Conservation (phyloP, 2,329 filamentous ascomycete species). For the Calcarisporium arbuscula region DNA sequence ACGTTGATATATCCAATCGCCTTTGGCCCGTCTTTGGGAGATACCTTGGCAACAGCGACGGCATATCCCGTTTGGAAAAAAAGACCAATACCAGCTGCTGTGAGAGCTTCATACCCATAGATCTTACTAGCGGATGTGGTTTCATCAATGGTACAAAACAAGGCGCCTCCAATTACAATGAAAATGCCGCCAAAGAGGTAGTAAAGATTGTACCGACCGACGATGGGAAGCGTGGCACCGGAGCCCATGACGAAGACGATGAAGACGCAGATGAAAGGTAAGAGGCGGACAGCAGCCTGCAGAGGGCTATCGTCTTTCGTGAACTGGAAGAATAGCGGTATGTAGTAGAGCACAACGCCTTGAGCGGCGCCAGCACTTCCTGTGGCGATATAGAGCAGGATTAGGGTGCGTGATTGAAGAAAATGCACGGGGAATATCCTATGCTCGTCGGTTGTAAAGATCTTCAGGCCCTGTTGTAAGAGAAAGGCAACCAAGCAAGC, state of each 20-base stretch:
- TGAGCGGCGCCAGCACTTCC: conserved; percentile 13
- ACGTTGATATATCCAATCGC: conserved; percentile 26
- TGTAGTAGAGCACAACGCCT: conserved; percentile 36
- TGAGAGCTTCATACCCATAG: conserved; percentile 30
- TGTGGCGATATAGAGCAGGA: conserved; percentile 22
- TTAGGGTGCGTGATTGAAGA: conserved; percentile 34
- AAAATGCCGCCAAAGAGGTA: conserved; percentile 22
- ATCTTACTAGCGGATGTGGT: conserved; percentile 15
- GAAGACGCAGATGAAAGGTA: conserved; percentile 31
- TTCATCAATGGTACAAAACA: conserved; percentile 16
- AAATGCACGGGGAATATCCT: conserved; percentile 42
- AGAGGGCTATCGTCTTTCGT: conserved; percentile 32
- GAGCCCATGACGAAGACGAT: conserved; percentile 22
- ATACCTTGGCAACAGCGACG: conserved; percentile 7
- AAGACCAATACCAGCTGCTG: conserved; percentile 32
- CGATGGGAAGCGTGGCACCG: conserved; percentile 29
- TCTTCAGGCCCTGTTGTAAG: conserved; percentile 24
- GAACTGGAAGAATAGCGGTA: conserved; percentile 46
- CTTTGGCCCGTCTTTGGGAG: conserved; percentile 15
- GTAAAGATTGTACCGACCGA: conserved; percentile 30
- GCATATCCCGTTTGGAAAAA: conserved; percentile 27
- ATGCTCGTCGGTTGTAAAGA: conserved; percentile 9
- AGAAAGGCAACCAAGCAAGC: conserved; percentile 25
- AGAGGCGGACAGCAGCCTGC: conserved; percentile 30
- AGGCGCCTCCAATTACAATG: conserved; percentile 18